Evolutionary conservation across 768 basidiomycete genomes (phyloP).

Genomic region (Leccinum incarnatum): DNA sequence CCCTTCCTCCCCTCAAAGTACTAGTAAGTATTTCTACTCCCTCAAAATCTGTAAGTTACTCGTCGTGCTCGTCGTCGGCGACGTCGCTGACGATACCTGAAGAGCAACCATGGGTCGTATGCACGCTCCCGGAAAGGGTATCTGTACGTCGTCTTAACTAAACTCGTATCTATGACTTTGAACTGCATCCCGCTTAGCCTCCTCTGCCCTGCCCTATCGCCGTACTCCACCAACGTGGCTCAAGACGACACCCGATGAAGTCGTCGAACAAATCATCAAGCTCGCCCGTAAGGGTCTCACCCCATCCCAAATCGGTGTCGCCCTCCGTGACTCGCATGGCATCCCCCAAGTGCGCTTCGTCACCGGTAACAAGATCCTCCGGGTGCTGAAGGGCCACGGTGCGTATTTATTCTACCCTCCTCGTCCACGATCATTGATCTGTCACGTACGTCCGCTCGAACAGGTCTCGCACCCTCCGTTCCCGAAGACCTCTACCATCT

Average conservation of each 20-base stretch:
- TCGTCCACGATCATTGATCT: slow-evolving; percentile 1
- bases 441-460: neutral
- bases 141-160: slow-evolving; percentile 61
- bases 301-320: slow-evolving; percentile 97
- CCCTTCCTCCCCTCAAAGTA: neutral
- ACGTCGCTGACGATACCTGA: slow-evolving; percentile 7
- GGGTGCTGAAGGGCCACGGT: slow-evolving; percentile 96
- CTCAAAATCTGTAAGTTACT: slow-evolving; percentile 37
- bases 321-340: slow-evolving; percentile 96
- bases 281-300: slow-evolving; percentile 97
- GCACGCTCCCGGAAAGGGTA: slow-evolving; percentile 99
- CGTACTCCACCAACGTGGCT: slow-evolving; percentile 94
- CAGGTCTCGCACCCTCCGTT: slow-evolving; percentile 91
- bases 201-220: slow-evolving; percentile 97
- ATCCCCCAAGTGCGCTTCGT: slow-evolving; percentile 98
- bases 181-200: slow-evolving; percentile 42
- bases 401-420: slow-evolving; percentile 29
- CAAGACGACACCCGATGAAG: slow-evolving; percentile 93
- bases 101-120: slow-evolving; percentile 86
- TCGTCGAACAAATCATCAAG: slow-evolving; percentile 95
- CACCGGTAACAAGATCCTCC: slow-evolving; percentile 98
- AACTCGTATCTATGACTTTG: slow-evolving; percentile 10
- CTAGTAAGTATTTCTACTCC: slow-evolving; percentile 1
- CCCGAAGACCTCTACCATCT: slow-evolving; percentile 99
- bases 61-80: slow-evolving; percentile 14